Percentiles rank a stretch among this genome's conserved stretches.
These are phyloP conservation scores for Scutellaria galericulata DNA, from an alignment of 257 asterid species.

Conservation along the genomic window DNA sequence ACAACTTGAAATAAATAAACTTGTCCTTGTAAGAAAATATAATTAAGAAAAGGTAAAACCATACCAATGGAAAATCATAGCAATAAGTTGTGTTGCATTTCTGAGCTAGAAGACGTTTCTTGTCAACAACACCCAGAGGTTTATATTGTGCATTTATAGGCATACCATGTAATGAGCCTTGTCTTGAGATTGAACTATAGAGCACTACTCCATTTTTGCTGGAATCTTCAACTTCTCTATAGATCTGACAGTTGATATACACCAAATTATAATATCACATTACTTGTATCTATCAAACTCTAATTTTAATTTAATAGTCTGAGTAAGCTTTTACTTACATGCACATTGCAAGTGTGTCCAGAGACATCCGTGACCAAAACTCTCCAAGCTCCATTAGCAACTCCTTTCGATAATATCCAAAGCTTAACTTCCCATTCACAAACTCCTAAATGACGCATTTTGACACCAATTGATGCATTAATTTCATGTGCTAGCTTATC, in stretches of 20 bases:
- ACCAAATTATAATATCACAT: constrained; percentile 20
- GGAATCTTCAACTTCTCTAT: constrained; percentile 84
- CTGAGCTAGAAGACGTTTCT: constrained; percentile 87
- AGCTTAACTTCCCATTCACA: constrained; percentile 96
- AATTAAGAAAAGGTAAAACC: constrained; percentile 7
- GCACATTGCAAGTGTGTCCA: constrained; percentile 92
- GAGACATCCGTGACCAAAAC: constrained; percentile 84
- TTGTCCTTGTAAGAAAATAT: neutral
- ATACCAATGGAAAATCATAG: constrained; percentile 98
- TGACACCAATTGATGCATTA: constrained; percentile 78
- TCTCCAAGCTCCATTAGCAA: constrained; percentile 98
- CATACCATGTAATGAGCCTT: constrained; percentile 74
- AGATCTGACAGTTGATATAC: constrained; percentile 59
- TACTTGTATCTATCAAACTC: constrained; percentile 20
- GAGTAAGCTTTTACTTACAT: constrained; percentile 79
- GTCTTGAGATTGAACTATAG: constrained; percentile 65
- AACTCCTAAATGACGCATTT: constrained; percentile 92
- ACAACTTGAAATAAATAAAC: constrained; percentile 28
- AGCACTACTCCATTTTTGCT: constrained; percentile 46
- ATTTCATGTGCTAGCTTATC: constrained; percentile 72
- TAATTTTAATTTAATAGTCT: no score
- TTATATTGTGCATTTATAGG: constrained; percentile 75
- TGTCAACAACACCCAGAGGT: constrained; percentile 82
- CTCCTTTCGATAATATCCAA: constrained; percentile 88
- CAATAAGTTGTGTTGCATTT: constrained; percentile 92